Evolutionary conservation across 768 basidiomycete genomes (phyloP).

Genomic region (Amanita rubescens): DNA sequence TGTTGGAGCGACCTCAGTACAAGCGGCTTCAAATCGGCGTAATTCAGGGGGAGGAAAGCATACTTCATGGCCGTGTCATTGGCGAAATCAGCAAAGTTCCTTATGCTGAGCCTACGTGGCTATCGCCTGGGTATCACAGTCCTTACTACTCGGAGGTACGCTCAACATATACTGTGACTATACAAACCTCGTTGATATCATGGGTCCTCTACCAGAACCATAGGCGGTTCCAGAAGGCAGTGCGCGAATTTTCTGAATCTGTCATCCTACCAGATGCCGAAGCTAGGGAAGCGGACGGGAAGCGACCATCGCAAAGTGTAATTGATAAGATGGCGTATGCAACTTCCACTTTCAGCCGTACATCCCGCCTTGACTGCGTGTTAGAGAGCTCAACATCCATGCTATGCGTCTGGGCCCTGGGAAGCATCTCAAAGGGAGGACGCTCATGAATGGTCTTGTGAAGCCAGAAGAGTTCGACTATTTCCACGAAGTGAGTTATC

Average conservation of each 20-base stretch:
- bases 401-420: conserved; percentile 95
- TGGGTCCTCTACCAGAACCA: conserved; percentile 34
- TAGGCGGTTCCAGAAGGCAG: conserved; percentile 43
- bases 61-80: conserved; percentile 35
- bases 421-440: conserved; percentile 80
- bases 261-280: conserved; percentile 48
- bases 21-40: conserved; percentile 55
- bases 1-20: conserved; percentile 62
- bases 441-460: conserved; percentile 75
- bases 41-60: conserved; percentile 50
- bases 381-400: conserved; percentile 61
- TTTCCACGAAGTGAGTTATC: conserved; percentile 63
- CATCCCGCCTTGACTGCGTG: conserved; percentile 43
- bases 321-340: conserved; percentile 84
- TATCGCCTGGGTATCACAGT: conserved; percentile 53
- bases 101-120: conserved; percentile 76
- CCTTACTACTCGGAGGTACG: conserved; percentile 69
- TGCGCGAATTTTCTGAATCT: conserved; percentile 64
- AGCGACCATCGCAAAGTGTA: conserved; percentile 71
- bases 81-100: conserved; percentile 64
- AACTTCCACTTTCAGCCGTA: conserved; percentile 22
- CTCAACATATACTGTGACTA: not conserved
- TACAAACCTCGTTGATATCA: not conserved
- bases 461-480: conserved; percentile 86
- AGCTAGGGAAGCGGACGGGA: conserved; percentile 80